Conservation (phyloP, 1,284 basidiomycete species). For the Heterobasidion annosum region DNA sequence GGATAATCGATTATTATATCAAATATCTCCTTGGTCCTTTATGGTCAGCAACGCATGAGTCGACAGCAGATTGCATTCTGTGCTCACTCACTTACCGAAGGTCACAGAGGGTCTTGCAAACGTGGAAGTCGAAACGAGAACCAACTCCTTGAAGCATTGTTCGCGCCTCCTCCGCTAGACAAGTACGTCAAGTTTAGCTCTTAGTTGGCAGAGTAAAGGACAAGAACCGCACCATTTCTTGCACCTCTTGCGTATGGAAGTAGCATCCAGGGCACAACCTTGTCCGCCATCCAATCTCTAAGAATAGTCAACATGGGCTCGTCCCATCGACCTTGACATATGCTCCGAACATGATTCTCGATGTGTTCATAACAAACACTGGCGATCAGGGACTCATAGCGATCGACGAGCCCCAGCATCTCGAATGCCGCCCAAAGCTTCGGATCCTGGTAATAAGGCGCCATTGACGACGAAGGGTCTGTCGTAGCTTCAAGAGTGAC, state of each 20-base stretch:
- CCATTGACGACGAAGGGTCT: conserved; percentile 16
- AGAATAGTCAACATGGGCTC: conserved; percentile 54
- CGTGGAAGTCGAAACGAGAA: conserved; percentile 83
- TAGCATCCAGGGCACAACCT: conserved; percentile 78
- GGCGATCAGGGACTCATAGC: conserved; percentile 79
- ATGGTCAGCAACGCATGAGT: not conserved
- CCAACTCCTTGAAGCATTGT: conserved; percentile 74
- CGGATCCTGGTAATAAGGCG: conserved; percentile 6
- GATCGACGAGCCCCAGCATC: conserved; percentile 69
- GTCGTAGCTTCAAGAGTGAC: conserved; percentile 38
- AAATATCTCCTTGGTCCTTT: conserved; percentile 82
- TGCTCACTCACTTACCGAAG: conserved; percentile 50
- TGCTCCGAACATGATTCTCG: conserved; percentile 58
- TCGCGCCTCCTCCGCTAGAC: conserved; percentile 58
- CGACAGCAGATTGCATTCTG: not conserved
- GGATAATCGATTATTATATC: conserved; percentile 95
- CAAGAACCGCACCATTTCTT: conserved; percentile 33
- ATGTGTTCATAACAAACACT: conserved; percentile 82
- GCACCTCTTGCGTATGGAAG: conserved; percentile 67
- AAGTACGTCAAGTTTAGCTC: conserved; percentile 12
- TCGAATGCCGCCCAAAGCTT: conserved; percentile 57
- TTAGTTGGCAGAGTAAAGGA: conserved; percentile 4
- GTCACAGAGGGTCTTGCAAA: conserved; percentile 83
- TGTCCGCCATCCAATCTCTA: conserved; percentile 68
- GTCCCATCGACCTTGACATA: conserved; percentile 64